Evolutionary conservation across 2,329 filamentous ascomycete species (phyloP), one percentile per base, ranked within the genome.

Genomic region (Aureobasidium sp.): DNA sequence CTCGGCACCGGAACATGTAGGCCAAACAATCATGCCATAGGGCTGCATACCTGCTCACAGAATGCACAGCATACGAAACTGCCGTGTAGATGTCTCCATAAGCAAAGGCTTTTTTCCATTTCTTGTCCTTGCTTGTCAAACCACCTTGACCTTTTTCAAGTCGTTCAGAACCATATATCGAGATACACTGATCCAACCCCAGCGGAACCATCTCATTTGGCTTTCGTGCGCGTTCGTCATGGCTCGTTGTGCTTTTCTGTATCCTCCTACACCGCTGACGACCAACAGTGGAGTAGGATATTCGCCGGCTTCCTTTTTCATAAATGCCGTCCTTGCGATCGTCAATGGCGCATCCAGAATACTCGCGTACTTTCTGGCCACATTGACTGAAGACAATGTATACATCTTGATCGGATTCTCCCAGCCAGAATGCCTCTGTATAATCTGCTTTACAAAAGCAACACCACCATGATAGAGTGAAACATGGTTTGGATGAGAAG

Each of bases 131-230:
- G 6, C 22, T 33, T 64, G 12, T 65, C 42, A 69, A 17, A 59
- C 22, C 57, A 79, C 68, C 67, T 80, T 82, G 73, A 84, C 84
- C 69, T 80, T 79, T 70, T 79, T 82, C 75, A 99, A 72, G 73
- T 97, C 92, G 75, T 99, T 99, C 35, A 97, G 83, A 62, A 91
- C 83, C 94, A 99, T 97, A 76, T 97, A 99, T 64, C 94, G 81
- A 70, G 91, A 94, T 62, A 96, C 73, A 0, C 84, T 82, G 71
- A 99, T 96, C 91, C 92, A 99, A 2, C 91, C 90, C 83, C 91
- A 97, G 8, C 94, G 85, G 72, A 97, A 99, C 94, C 94, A 99
- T 40, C 90, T 85, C 94, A 99, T 99, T 81, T 99, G 94, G 74
- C 91, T 97, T 76, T 85, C 81, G 78, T 99, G 94, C 31, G 90